phyloP scores from a whole-genome alignment of 2,329 filamentous ascomycete genomes.

The Exserohilum turcica region DNA sequence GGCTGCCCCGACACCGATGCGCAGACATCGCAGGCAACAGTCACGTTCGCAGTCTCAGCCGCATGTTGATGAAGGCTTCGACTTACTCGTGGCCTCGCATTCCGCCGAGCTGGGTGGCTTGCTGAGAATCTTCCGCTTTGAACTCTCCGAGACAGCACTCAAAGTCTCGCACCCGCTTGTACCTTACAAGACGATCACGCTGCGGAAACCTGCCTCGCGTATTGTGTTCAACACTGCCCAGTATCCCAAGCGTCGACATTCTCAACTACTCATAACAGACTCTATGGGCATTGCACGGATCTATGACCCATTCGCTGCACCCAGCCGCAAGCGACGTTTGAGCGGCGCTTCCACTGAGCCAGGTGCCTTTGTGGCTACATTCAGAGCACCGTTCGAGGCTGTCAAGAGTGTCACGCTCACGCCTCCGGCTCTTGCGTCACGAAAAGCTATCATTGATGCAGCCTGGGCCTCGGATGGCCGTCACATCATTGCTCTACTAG shows the following conservation, averaged over 20 bases:
- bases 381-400: conserved; percentile 41
- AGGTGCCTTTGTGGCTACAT: conserved; percentile 41
- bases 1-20: conserved; percentile 20
- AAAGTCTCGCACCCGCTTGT: conserved; percentile 46
- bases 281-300: conserved; percentile 61
- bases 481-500: conserved; percentile 53
- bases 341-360: conserved; percentile 21
- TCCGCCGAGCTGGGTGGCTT: conserved; percentile 49
- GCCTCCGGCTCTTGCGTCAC: conserved; percentile 43
- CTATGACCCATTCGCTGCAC: conserved; percentile 58
- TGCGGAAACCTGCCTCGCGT: conserved; percentile 57
- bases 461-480: conserved; percentile 55
- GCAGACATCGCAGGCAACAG: conserved; percentile 29
- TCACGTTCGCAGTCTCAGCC: conserved; percentile 28
- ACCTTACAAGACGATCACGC: conserved; percentile 54
- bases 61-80: conserved; percentile 39
- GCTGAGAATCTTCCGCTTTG: conserved; percentile 50
- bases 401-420: conserved; percentile 30
- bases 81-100: conserved; percentile 50
- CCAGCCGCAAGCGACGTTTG: conserved; percentile 27
- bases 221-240: conserved; percentile 61
- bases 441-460: conserved; percentile 56
- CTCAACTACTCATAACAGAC: conserved; percentile 61
- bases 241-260: conserved; percentile 59
- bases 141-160: conserved; percentile 43